Conservation (phyloP, 306 rosid species). For the Inga laurina region DNA sequence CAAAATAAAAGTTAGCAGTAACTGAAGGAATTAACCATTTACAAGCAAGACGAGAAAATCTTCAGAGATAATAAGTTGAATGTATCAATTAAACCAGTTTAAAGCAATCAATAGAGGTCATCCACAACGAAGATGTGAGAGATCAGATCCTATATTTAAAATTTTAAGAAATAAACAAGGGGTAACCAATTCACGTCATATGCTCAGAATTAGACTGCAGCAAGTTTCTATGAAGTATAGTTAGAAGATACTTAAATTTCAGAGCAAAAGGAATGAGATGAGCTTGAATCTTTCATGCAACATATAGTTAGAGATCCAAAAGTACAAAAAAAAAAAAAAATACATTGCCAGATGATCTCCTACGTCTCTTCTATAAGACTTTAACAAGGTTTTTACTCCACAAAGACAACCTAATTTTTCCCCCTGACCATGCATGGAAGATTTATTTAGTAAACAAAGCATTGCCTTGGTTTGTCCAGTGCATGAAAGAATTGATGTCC, state of each 20-base stretch:
- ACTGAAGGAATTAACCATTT: background rate
- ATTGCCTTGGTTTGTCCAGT: background rate
- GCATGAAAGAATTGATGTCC: background rate
- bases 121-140: background rate
- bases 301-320: background rate
- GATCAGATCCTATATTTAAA: background rate
- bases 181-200: background rate
- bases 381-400: background rate
- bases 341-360: background rate
- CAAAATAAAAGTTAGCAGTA: background rate
- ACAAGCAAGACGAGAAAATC: background rate
- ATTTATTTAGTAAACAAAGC: background rate
- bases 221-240: background rate
- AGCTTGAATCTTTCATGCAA: background rate
- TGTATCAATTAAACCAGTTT: background rate
- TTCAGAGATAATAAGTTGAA: background rate
- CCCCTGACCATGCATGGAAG: background rate
- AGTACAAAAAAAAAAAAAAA: background rate
- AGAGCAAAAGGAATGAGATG: background rate
- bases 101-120: background rate
- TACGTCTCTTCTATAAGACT: background rate
- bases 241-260: background rate
- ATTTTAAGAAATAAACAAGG: background rate
- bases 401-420: background rate
- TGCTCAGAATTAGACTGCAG: background rate